Conservation (phyloP, 2,329 filamentous ascomycete species). For the Tympanopsis confertula region DNA sequence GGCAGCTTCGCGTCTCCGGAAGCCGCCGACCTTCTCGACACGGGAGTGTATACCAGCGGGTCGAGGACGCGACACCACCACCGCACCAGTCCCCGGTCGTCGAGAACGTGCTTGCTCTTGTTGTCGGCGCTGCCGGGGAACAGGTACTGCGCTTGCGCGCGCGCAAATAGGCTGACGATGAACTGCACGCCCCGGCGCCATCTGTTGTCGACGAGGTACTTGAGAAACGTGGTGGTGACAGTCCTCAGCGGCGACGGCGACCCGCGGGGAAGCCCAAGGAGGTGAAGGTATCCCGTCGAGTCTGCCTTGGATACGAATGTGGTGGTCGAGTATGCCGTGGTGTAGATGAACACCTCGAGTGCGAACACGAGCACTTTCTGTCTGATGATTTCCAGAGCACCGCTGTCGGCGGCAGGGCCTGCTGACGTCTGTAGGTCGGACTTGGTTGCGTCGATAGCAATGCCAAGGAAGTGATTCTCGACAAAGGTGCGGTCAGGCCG, state of each 20-base stretch:
- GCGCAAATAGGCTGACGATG: conserved; percentile 80
- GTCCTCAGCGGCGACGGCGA: conserved; percentile 62
- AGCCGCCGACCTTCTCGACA: conserved; percentile 23
- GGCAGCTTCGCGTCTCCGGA: conserved; percentile 17
- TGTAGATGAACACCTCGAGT: conserved; percentile 80
- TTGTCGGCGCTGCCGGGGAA: conserved; percentile 89
- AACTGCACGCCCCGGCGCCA: conserved; percentile 54
- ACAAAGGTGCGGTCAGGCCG: conserved; percentile 69
- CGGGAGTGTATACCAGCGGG: conserved; percentile 48
- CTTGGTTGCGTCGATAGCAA: conserved; percentile 28
- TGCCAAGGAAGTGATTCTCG: conserved; percentile 69
- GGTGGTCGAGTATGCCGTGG: conserved; percentile 67
- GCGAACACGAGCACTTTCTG: conserved; percentile 63
- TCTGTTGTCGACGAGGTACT: conserved; percentile 59
- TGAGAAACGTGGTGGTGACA: conserved; percentile 64
- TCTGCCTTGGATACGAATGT: conserved; percentile 96
- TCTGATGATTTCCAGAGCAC: conserved; percentile 8
- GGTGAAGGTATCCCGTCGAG: conserved; percentile 75
- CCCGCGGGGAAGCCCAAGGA: conserved; percentile 50
- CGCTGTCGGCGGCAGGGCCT: conserved; percentile 30
- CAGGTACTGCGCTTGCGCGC: conserved; percentile 84
- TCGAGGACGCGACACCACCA: conserved; percentile 94
- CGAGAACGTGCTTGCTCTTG: conserved; percentile 74
- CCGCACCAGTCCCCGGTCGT: conserved; percentile 77
- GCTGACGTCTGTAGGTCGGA: background rate